Conservation (phyloP, 1,284 basidiomycete genomes). For the Cutaneotrichosporon sp. region DNA sequence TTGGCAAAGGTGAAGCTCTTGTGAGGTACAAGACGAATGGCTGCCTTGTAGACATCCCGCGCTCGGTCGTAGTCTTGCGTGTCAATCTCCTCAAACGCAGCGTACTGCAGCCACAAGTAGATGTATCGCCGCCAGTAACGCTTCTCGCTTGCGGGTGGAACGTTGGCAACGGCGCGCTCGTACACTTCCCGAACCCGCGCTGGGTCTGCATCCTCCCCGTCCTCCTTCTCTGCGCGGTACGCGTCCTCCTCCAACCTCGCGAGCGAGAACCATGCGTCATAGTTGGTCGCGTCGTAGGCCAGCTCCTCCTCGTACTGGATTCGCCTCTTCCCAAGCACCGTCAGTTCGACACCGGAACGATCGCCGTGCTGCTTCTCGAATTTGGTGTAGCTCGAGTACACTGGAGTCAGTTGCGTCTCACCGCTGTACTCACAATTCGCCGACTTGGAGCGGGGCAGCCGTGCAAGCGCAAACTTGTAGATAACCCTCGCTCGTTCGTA, state of each 20-base stretch:
- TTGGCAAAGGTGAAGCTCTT: slow-evolving; percentile 97
- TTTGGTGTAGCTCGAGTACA: slow-evolving; percentile 86
- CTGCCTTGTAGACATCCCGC: slow-evolving; percentile 88
- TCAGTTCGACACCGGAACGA: slow-evolving; percentile 79
- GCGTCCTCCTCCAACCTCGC: slow-evolving; percentile 88
- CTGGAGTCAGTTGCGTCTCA: slow-evolving; percentile 17
- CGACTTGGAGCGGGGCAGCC: slow-evolving; percentile 86
- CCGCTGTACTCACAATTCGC: slow-evolving; percentile 49
- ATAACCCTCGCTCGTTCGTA: slow-evolving; percentile 94
- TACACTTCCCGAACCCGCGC: slow-evolving; percentile 84
- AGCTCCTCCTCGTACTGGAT: slow-evolving; percentile 98
- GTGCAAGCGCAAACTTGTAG: slow-evolving; percentile 95
- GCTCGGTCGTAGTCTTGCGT: slow-evolving; percentile 81
- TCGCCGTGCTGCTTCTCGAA: slow-evolving; percentile 98
- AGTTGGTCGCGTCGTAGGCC: slow-evolving; percentile 80
- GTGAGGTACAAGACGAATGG: slow-evolving; percentile 83
- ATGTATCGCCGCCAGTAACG: slow-evolving; percentile 90
- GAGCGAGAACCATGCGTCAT: slow-evolving; percentile 98
- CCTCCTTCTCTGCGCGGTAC: slow-evolving; percentile 65
- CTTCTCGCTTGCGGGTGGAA: slow-evolving; percentile 65
- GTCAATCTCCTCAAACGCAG: slow-evolving; percentile 94
- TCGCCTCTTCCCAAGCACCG: slow-evolving; percentile 89
- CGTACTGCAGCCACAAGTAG: slow-evolving; percentile 84
- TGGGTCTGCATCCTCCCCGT: slow-evolving; percentile 58
- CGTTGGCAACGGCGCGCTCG: slow-evolving; percentile 91